Percentiles rank a stretch among this genome's conserved stretches.
phyloP scores from a whole-genome alignment of 108 stramenopile species.

The Cyclotella choctawhatcheeana region DNA sequence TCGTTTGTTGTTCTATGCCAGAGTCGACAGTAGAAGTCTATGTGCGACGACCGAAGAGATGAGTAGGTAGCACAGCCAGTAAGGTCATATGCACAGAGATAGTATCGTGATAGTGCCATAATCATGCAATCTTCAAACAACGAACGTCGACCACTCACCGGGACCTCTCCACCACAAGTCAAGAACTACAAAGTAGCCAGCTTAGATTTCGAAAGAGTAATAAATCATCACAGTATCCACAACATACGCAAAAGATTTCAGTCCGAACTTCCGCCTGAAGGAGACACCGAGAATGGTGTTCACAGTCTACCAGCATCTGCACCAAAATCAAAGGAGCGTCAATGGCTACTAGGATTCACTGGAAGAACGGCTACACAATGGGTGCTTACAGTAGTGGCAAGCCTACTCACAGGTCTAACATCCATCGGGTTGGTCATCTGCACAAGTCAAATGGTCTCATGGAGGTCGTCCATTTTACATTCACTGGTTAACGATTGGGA shows the following conservation, averaged over 20 bases:
- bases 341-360: neutral
- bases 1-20: too few relatives aligned
- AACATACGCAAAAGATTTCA: neutral
- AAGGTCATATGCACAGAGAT: too few relatives aligned
- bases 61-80: too few relatives aligned
- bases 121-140: too few relatives aligned
- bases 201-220: slow-evolving; percentile 1
- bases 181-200: neutral
- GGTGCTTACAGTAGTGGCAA: neutral
- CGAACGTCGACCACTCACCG: too few relatives aligned
- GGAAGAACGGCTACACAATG: neutral
- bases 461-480: neutral
- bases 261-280: neutral
- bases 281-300: neutral
- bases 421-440: neutral
- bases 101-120: too few relatives aligned
- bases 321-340: neutral
- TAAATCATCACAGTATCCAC: neutral
- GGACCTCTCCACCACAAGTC: neutral
- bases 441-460: neutral
- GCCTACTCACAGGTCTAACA: neutral
- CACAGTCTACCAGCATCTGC: neutral
- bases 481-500: neutral
- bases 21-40: too few relatives aligned
- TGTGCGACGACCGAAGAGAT: too few relatives aligned